phyloP scores from a whole-genome alignment of 2,329 filamentous ascomycete genomes.

The Xylariaceae sp. region DNA sequence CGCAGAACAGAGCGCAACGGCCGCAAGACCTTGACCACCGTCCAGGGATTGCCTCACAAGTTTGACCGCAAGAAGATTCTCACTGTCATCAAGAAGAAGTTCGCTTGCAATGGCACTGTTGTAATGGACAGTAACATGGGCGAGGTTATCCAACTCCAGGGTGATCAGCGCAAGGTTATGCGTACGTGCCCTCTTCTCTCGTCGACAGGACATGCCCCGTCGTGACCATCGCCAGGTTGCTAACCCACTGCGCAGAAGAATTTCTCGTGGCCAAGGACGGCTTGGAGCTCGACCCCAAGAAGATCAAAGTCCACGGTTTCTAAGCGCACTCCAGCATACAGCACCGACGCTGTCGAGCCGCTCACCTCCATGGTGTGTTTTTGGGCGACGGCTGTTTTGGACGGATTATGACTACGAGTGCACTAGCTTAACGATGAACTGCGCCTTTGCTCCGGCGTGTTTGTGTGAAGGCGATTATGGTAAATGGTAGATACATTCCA shows the following conservation, averaged over 20 bases:
- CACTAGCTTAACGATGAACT: not conserved
- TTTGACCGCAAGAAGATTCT: constrained; percentile 99
- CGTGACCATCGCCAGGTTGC: not conserved
- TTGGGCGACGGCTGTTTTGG: not conserved
- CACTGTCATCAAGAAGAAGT: constrained; percentile 42
- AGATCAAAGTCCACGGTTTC: constrained; percentile 78
- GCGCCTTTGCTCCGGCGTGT: not conserved
- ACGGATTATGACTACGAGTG: not conserved
- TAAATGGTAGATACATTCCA: constrained; percentile 1
- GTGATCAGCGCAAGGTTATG: constrained; percentile 98
- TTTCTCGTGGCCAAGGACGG: constrained; percentile 95
- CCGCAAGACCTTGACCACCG: constrained; percentile 99
- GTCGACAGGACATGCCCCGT: not conserved
- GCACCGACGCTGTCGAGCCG: not conserved
- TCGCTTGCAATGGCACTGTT: constrained; percentile 98
- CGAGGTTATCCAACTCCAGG: constrained; percentile 99
- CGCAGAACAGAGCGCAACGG: constrained; percentile 85
- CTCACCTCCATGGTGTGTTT: not conserved
- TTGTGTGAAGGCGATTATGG: not conserved
- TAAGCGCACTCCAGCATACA: constrained; percentile 35
- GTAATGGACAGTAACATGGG: constrained; percentile 94
- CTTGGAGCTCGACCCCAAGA: constrained; percentile 88
- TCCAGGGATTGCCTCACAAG: constrained; percentile 97
- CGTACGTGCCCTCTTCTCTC: constrained; percentile 32
- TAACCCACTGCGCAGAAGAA: constrained; percentile 48